Evolutionary conservation across 2,329 filamentous ascomycete species (phyloP).

Genomic region (Madurella mycetomatis): DNA sequence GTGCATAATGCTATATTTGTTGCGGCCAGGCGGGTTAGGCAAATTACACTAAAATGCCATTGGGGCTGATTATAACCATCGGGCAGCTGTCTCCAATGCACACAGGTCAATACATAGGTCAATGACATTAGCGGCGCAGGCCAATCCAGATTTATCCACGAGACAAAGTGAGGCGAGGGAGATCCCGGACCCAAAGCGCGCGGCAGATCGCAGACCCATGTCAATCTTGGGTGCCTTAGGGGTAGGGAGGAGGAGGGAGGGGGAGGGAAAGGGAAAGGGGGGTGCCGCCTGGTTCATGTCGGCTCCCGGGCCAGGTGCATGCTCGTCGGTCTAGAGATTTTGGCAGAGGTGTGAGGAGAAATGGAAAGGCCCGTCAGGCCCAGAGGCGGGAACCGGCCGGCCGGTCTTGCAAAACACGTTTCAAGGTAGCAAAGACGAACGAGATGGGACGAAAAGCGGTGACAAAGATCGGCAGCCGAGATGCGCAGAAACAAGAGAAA

Average conservation of each 20-base stretch:
- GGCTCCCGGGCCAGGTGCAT: not conserved
- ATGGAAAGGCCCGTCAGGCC: too few relatives aligned
- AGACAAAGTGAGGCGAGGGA: not conserved
- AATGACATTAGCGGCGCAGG: not conserved
- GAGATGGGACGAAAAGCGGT: not conserved
- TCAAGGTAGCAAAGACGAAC: not conserved
- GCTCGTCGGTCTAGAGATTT: not conserved
- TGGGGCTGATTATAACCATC: not conserved
- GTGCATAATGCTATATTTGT: too few relatives aligned
- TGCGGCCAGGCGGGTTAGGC: too few relatives aligned
- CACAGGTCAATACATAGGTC: too few relatives aligned
- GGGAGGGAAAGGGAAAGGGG: too few relatives aligned
- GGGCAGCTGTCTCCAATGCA: too few relatives aligned
- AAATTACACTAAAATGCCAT: not conserved
- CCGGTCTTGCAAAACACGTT: too few relatives aligned
- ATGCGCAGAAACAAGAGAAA: not conserved
- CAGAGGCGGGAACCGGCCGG: too few relatives aligned
- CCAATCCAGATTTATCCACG: not conserved
- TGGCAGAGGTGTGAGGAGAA: not conserved
- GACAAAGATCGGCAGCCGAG: conserved; percentile 1
- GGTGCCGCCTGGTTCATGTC: not conserved
- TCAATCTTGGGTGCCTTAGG: not conserved
- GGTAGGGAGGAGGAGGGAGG: too few relatives aligned
- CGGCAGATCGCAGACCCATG: conserved; percentile 1
- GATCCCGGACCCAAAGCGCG: not conserved